Conservation (phyloP, 2,329 filamentous ascomycete genomes). For the Sporothrix schenckii region DNA sequence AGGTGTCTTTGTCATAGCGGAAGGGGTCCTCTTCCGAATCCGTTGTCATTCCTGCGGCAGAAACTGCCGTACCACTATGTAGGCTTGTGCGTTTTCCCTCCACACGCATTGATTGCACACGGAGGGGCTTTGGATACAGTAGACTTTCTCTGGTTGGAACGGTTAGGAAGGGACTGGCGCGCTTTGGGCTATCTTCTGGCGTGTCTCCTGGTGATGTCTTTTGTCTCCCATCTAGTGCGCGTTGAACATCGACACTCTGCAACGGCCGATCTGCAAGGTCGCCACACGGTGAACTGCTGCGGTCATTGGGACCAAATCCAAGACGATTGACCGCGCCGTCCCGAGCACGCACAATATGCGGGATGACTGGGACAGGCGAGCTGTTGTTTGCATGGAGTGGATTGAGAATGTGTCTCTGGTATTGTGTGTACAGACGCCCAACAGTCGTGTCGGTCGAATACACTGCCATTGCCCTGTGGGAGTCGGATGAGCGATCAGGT, state of each 20-base stretch:
- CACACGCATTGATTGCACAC: slow-evolving; percentile 32
- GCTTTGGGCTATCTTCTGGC: not conserved
- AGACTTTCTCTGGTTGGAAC: slow-evolving; percentile 30
- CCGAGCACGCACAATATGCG: not conserved
- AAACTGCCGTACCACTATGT: slow-evolving; percentile 40
- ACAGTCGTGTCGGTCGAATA: slow-evolving; percentile 42
- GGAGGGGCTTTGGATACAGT: slow-evolving; percentile 36
- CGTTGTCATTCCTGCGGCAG: slow-evolving; percentile 39
- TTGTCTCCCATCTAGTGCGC: not conserved
- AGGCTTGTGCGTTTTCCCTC: slow-evolving; percentile 32
- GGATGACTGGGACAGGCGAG: slow-evolving; percentile 11
- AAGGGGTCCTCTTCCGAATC: slow-evolving; percentile 51
- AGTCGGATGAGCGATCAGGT: slow-evolving; percentile 26
- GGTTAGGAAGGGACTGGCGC: not conserved
- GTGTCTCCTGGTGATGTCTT: not conserved
- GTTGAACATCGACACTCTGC: slow-evolving; percentile 1
- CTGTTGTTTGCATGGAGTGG: not conserved
- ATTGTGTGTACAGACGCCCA: slow-evolving; percentile 43
- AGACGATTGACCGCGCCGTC: slow-evolving; percentile 27
- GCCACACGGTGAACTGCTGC: not conserved
- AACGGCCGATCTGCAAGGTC: not conserved
- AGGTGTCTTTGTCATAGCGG: slow-evolving; percentile 49
- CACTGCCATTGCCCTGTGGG: slow-evolving; percentile 25
- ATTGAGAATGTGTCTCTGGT: slow-evolving; percentile 36
- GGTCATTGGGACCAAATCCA: slow-evolving; percentile 10